Base-by-base conservation (phyloP, 495 filamentous ascomycete genomes). In the Viridothelium virens region DNA sequence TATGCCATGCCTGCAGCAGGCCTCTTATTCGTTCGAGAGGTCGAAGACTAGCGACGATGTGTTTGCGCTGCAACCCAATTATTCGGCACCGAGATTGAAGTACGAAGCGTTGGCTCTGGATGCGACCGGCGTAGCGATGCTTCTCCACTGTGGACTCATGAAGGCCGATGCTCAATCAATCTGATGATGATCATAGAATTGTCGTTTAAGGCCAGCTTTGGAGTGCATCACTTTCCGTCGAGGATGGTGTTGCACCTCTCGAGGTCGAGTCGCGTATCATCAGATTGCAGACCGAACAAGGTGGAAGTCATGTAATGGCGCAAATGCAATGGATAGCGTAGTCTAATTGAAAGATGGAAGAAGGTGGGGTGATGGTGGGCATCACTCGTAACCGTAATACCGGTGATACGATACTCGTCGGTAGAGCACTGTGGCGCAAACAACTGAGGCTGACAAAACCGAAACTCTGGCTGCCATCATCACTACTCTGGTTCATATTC, bases 1-100 rank as follows among this genome's bases (percentile, higher is more conserved):
- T 81, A 79, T 41, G 80, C 76, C 81, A 83, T 83, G 63, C 62
- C 66, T 7, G 64, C 16, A n/a, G 46, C 16, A 59, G 53, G 14
- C 53, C 7, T 59, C 25, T 11, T 36, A 31, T 34, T 59, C 5
- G 53, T 34, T 2, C 6, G 53, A 59, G 25, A 36, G 53, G 2
- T 14, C 25, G 31, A 5, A 10, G 31, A 59, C 18, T 7, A 31
- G 53, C 31, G 14, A 59, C 14, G 18, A 7, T 10, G 14, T 7
- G 53, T 10, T 9, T 7, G 53, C 3, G 31, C 7, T 59, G 53
- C 11, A 31, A 59, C 18, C 25, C 53, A 36, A 36, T 59, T 59
- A 31, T 59, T 36, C 18, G 16, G 48, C 48, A n/a, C 18, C 48
- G 18, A 53, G 48, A n/a, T 53, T 16, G 12, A n/a, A 11, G 16